phyloP scores from a whole-genome alignment of 495 filamentous ascomycete species.

The Elaphomyces granulatus region DNA sequence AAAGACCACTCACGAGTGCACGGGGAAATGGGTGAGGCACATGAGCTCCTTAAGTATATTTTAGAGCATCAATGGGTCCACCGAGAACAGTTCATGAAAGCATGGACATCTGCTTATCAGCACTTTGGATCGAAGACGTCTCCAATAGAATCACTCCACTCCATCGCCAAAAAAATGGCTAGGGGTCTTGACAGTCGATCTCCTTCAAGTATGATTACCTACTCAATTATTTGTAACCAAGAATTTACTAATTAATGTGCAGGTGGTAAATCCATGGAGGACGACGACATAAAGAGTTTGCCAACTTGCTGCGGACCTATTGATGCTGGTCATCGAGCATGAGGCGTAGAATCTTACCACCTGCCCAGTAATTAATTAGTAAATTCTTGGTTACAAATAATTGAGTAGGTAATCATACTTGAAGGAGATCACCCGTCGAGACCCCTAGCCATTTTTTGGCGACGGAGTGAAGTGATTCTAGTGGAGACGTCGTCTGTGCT shows the following conservation, averaged over 20 bases:
- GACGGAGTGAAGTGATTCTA: not conserved
- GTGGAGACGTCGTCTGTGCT: not conserved
- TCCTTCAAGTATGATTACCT: not conserved
- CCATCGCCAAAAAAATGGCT: not conserved
- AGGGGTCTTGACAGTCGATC: not conserved
- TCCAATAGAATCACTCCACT: not conserved
- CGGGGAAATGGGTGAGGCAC: not conserved
- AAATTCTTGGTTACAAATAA: not conserved
- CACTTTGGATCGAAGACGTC: not conserved
- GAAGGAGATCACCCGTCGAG: not conserved
- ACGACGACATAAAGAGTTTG: too few species aligned
- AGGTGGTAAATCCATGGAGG: not conserved
- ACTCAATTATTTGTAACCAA: not conserved
- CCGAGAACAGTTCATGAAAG: not conserved
- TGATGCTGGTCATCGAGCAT: too few species aligned
- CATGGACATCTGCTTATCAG: not conserved
- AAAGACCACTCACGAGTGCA: not conserved
- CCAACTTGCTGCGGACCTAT: too few species aligned
- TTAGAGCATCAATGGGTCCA: too few species aligned
- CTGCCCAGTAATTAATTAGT: not conserved
- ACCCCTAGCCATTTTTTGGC: not conserved
- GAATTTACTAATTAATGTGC: not conserved
- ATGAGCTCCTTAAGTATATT: not conserved
- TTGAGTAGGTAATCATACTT: not conserved
- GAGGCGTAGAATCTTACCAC: too few species aligned